Percentiles rank a stretch among this genome's conserved stretches.
phyloP scores from a whole-genome alignment of 305 asterid genomes.

The Solanum hybrid region DNA sequence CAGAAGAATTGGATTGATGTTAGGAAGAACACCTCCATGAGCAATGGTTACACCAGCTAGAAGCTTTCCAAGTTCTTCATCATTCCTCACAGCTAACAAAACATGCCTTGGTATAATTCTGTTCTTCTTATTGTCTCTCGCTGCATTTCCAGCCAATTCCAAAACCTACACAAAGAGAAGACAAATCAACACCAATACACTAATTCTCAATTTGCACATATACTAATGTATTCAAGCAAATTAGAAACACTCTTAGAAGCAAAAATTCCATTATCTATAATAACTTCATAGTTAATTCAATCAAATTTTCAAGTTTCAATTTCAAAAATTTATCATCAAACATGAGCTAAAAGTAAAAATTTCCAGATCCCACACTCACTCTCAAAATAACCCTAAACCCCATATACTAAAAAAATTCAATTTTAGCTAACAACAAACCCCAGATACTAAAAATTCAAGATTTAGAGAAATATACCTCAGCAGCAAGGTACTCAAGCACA shows the following conservation, averaged over 20 bases:
- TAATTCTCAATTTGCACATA: not conserved
- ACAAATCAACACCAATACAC: not conserved
- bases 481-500: conserved; percentile 20
- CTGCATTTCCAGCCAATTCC: conserved; percentile 24
- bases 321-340: not conserved
- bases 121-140: conserved; percentile 11
- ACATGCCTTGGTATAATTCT: conserved; percentile 16
- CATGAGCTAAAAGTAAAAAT: not conserved
- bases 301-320: not conserved
- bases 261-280: not conserved
- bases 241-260: not conserved
- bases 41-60: conserved; percentile 14
- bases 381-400: not conserved
- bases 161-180: not conserved
- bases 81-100: conserved; percentile 11
- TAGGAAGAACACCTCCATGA: conserved; percentile 17
- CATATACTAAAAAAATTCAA: not conserved
- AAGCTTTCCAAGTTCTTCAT: conserved; percentile 11
- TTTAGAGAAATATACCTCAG: conserved; percentile 7
- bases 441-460: not conserved
- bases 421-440: not conserved
- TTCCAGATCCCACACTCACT: not conserved
- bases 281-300: not conserved
- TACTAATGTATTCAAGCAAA: not conserved
- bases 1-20: conserved; percentile 15